A percentile compares a stretch with the other conserved stretches of the same genome.
phyloP scores from a whole-genome alignment of 805 yeast species.

The Lipomyces yamadae region DNA sequence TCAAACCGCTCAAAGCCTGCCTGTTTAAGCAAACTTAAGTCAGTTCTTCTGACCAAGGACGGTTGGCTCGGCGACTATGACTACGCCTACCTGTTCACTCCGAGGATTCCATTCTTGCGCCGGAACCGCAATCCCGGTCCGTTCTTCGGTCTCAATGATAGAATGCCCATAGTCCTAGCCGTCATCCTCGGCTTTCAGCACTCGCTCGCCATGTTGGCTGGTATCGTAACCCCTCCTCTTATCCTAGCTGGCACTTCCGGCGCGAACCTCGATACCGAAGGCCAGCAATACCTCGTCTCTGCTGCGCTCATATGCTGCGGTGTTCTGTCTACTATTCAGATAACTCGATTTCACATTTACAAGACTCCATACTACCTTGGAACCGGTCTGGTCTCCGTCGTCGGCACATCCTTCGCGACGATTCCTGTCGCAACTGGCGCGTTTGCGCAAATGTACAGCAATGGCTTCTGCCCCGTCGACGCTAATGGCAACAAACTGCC shows the following conservation, averaged over 20 bases:
- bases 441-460: constrained; percentile 76
- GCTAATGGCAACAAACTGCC: constrained; percentile 70
- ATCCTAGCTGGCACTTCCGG: constrained; percentile 66
- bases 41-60: constrained; percentile 47
- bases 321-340: constrained; percentile 71
- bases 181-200: constrained; percentile 84
- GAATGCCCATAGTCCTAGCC: constrained; percentile 81
- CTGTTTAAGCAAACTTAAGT: neutral
- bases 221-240: constrained; percentile 83
- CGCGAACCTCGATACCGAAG: constrained; percentile 53
- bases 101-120: constrained; percentile 71
- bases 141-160: constrained; percentile 78
- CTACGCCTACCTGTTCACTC: constrained; percentile 78
- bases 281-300: constrained; percentile 69
- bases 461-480: constrained; percentile 67
- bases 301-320: constrained; percentile 74
- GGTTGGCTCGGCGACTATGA: constrained; percentile 89
- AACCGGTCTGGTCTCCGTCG: constrained; percentile 86
- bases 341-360: constrained; percentile 77
- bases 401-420: constrained; percentile 90
- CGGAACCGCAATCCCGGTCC: constrained; percentile 61
- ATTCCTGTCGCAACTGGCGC: constrained; percentile 78
- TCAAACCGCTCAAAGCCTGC: constrained; percentile 17
- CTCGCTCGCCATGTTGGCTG: constrained; percentile 88
- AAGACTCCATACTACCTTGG: constrained; percentile 79